Evolutionary conservation across 169 alveolate species (phyloP), one percentile per base, ranked within the genome.

Genomic region (Plasmodium yoelii): DNA sequence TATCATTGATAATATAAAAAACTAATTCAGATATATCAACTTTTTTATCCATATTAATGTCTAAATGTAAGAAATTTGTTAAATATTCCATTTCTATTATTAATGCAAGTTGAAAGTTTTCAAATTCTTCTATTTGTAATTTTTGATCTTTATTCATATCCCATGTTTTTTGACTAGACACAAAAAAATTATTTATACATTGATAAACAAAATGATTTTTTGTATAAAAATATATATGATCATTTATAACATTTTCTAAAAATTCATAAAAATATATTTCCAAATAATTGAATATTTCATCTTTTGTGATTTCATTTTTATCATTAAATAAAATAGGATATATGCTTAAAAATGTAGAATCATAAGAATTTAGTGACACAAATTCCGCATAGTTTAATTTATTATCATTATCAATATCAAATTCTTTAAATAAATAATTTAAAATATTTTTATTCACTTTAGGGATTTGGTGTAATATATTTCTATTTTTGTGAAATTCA

Each of bases 331-430:
- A 10, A 24, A 75, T 63, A 6, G 61, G 75, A 22, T 63, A 49
- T 34, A 75, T 39, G 39, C 64, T 75, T 3, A 75, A 19, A 44
- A 46, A 75, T 49, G 47, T 63, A 55, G 61, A 75, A 55, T 75
- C 88, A 56, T 75, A 75, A 0, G 88, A 75, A 75, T 75, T 75
- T 60, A 75, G 47, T 15, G 71, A 57, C 19, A 75, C n/a, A 67
- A 75, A 75, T 18, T 75, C 88, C 4, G 63, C 56, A 55, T 75
- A 75, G 56, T 63, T 55, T n/a, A 75, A 47, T 75, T 63, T 63
- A n/a, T 75, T 51, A 39, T 75, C 88, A 26, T 75, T 49, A 34
- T 75, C 47, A 39, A 49, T 44, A 49, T 75, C 88, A 67, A 75
- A 75, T 22, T 46, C 65, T 9, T 75, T 46, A 67, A 75, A 75